Conservation (phyloP, 164 flowering plant species). For the Aristolochia fimbriata region DNA sequence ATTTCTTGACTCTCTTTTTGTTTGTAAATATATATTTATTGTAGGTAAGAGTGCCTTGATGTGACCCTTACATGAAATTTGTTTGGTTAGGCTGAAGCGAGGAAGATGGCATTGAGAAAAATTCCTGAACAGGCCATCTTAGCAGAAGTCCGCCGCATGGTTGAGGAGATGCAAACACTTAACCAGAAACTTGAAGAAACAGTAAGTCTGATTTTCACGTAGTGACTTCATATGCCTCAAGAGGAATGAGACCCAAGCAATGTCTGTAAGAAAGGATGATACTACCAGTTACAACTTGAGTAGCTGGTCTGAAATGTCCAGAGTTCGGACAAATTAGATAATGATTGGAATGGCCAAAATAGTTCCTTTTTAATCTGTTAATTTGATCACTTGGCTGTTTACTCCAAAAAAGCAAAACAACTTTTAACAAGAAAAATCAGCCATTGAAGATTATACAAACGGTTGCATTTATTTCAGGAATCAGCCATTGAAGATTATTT, state of each 20-base stretch:
- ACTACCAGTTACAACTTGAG: neutral
- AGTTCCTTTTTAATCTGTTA: too few species aligned
- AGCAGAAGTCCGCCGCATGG: slow-evolving; percentile 82
- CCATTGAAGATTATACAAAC: neutral
- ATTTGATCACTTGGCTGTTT: neutral
- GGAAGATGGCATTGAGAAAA: slow-evolving; percentile 51
- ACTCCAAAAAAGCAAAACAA: neutral
- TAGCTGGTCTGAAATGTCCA: neutral
- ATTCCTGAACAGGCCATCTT: slow-evolving; percentile 68
- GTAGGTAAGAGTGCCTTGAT: too few species aligned
- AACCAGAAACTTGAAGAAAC: slow-evolving; percentile 67
- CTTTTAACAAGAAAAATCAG: neutral
- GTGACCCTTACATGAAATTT: too few species aligned
- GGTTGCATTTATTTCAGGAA: slow-evolving; percentile 34
- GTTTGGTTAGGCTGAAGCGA: slow-evolving; percentile 46
- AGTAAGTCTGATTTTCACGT: slow-evolving; percentile 24
- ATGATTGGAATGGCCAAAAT: neutral
- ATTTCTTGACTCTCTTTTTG: too few species aligned
- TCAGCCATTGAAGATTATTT: slow-evolving; percentile 63
- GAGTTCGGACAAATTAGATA: neutral
- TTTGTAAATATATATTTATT: too few species aligned
- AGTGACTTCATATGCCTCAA: too few species aligned
- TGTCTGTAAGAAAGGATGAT: too few species aligned
- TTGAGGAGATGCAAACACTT: slow-evolving; percentile 74
- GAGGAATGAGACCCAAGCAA: too few species aligned